These are phyloP conservation scores for Silybum marianum DNA, from an alignment of 129 eudicot species.

Conservation along the genomic window DNA sequence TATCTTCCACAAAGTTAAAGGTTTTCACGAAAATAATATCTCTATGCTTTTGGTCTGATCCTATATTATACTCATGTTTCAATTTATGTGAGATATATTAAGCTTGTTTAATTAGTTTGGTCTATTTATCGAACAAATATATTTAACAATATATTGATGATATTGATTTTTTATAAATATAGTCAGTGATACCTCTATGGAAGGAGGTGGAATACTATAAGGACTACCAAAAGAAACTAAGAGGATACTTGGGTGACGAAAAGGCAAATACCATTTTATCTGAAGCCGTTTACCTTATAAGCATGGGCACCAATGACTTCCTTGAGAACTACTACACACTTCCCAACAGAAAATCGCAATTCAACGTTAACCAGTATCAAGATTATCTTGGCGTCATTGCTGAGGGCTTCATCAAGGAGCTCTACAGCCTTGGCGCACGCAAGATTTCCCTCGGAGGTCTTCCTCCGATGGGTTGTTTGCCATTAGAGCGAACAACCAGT, in stretches of 20 bases:
- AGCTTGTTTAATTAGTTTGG: neutral
- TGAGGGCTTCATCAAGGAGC: constrained; percentile 37
- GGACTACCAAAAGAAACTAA: constrained; percentile 64
- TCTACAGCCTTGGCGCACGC: constrained; percentile 67
- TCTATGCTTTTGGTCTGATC: no score
- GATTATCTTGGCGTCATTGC: constrained; percentile 48
- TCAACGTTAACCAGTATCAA: constrained; percentile 57
- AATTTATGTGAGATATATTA: neutral
- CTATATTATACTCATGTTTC: no score
- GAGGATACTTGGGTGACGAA: constrained; percentile 44
- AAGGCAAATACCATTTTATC: constrained; percentile 40
- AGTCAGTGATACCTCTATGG: constrained; percentile 81
- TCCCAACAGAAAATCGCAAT: constrained; percentile 47
- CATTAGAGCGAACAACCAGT: constrained; percentile 63
- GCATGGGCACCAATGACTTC: constrained; percentile 86
- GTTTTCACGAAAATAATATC: no score
- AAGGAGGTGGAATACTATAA: constrained; percentile 75
- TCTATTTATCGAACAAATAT: neutral
- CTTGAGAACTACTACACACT: constrained; percentile 72
- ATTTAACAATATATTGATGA: neutral
- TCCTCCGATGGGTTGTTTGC: constrained; percentile 93
- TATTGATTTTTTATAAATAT: neutral
- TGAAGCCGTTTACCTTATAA: constrained; percentile 59
- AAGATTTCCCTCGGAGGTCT: constrained; percentile 67
- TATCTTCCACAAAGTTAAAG: no score